Evolutionary conservation across 1,284 basidiomycete genomes (phyloP).

Genomic region (Ganoderma meredithae): DNA sequence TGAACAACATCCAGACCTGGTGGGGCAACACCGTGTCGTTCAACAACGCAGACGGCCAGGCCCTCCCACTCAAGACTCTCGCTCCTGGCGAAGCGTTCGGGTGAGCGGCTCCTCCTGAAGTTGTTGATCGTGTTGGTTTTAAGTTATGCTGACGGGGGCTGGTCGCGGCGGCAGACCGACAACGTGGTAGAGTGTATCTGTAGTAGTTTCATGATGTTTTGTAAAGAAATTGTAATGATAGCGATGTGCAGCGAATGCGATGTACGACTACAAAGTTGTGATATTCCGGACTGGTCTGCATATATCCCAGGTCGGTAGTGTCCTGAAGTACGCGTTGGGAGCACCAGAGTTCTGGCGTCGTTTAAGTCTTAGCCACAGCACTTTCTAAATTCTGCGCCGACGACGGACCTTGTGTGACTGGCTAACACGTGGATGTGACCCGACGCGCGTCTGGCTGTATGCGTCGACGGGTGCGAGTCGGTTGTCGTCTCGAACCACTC

Average conservation of each 20-base stretch:
- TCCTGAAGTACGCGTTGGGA: too few relatives aligned
- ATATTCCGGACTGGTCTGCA: not conserved
- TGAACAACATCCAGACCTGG: conserved; percentile 62
- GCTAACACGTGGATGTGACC: conserved; percentile 1
- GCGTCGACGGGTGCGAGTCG: not conserved
- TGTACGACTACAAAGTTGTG: not conserved
- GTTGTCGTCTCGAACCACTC: not conserved
- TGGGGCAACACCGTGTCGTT: conserved; percentile 72
- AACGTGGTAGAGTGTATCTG: conserved; percentile 3
- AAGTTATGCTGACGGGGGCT: not conserved
- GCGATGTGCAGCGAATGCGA: not conserved
- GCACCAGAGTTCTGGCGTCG: too few relatives aligned
- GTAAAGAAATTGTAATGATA: conserved; percentile 1
- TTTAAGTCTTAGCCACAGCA: too few relatives aligned
- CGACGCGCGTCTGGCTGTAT: not conserved
- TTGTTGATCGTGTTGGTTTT: not conserved
- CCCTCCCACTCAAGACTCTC: conserved; percentile 42
- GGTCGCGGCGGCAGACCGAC: not conserved
- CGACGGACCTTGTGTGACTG: too few relatives aligned
- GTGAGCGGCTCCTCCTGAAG: conserved; percentile 23
- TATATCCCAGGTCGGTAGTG: not conserved
- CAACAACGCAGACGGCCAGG: conserved; percentile 52
- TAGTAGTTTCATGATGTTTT: not conserved
- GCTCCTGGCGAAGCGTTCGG: conserved; percentile 49
- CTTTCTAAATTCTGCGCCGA: too few relatives aligned